These are phyloP conservation scores for Aspergillus viridinutans DNA, from an alignment of 2,329 filamentous ascomycete species.

Conservation along the genomic window DNA sequence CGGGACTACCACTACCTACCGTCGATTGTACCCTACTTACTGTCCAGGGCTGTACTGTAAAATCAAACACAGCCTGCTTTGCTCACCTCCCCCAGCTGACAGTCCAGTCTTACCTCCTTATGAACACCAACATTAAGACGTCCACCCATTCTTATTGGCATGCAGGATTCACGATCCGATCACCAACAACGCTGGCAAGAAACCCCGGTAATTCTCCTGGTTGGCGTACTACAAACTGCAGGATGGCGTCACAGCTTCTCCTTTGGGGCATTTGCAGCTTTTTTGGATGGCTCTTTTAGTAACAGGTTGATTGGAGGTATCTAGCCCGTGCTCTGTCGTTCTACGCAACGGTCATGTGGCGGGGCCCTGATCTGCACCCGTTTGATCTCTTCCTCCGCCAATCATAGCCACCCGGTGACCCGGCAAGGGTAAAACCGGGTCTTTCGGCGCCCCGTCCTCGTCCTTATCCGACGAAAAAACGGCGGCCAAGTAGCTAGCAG, in stretches of 20 bases:
- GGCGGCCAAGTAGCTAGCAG: too few relatives aligned
- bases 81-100: not conserved
- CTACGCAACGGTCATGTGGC: not conserved
- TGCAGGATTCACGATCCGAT: constrained; percentile 4
- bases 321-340: not conserved
- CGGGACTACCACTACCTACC: not conserved
- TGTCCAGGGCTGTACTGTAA: not conserved
- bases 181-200: not conserved
- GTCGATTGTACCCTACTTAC: not conserved
- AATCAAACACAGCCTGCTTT: not conserved
- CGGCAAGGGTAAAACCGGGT: not conserved
- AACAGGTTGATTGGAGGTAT: not conserved
- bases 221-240: constrained; percentile 9
- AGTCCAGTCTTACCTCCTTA: not conserved
- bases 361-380: not conserved
- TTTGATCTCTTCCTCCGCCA: not conserved
- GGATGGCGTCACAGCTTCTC: constrained; percentile 21
- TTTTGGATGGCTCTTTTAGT: not conserved
- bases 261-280: constrained; percentile 19
- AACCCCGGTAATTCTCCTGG: not conserved
- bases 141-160: not conserved
- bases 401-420: not conserved
- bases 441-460: not conserved
- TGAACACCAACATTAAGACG: not conserved
- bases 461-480: not conserved